Conservation (phyloP, 202 grass and related monocot species). For the Schoenoplectus triqueter region DNA sequence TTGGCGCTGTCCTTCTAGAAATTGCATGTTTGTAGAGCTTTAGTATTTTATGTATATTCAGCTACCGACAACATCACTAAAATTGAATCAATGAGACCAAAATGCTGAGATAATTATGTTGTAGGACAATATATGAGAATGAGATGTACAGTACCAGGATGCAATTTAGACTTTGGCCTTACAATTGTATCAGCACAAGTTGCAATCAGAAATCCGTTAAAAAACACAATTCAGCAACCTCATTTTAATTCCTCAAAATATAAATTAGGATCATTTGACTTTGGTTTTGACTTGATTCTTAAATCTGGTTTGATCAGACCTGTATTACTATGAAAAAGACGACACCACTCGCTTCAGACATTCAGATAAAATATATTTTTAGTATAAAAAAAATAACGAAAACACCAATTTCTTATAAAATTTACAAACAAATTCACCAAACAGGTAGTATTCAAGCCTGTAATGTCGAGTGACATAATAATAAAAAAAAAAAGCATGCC, state of each 20-base stretch:
- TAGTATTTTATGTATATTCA: too few relatives aligned
- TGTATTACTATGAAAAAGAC: not conserved
- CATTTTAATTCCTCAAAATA: not conserved
- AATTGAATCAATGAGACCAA: too few relatives aligned
- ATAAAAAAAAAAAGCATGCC: not conserved
- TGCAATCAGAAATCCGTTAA: too few relatives aligned
- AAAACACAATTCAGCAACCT: not conserved
- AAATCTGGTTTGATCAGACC: not conserved
- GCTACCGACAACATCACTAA: too few relatives aligned
- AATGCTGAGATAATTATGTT: too few relatives aligned
- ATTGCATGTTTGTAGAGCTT: slow-evolving; percentile 38
- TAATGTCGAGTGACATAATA: not conserved
- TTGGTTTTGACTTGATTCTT: not conserved
- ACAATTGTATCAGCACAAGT: too few relatives aligned
- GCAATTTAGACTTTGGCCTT: too few relatives aligned
- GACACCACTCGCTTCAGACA: not conserved
- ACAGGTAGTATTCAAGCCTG: not conserved
- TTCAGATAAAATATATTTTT: not conserved
- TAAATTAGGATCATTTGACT: not conserved
- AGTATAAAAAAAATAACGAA: not conserved
- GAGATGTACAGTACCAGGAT: too few relatives aligned
- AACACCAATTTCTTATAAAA: not conserved
- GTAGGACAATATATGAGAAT: too few relatives aligned
- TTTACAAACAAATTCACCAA: slow-evolving; percentile 16
- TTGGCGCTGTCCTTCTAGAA: slow-evolving; percentile 61